Conservation (phyloP, 2,329 filamentous ascomycete genomes). For the Aaosphaeria pasadenensis region DNA sequence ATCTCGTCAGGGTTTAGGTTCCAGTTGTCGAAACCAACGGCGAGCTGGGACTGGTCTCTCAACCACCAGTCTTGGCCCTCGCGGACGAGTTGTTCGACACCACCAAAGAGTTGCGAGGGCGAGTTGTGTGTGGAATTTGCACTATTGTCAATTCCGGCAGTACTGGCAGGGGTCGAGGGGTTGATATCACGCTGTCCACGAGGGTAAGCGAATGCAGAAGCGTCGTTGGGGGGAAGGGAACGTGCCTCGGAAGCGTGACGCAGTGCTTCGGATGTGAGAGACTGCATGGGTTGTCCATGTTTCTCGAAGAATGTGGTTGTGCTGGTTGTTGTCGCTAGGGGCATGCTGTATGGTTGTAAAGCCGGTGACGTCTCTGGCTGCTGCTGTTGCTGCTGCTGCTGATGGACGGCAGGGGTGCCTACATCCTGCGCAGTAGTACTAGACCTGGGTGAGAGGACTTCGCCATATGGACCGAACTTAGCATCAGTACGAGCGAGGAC, state of each 20-base stretch:
- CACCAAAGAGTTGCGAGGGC: slow-evolving; percentile 56
- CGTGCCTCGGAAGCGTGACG: slow-evolving; percentile 24
- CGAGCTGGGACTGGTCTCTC: slow-evolving; percentile 59
- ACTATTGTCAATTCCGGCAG: slow-evolving; percentile 21
- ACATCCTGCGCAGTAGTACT: slow-evolving; percentile 15
- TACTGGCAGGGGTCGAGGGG: slow-evolving; percentile 20
- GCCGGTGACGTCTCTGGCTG: slow-evolving; percentile 15
- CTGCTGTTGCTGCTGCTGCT: slow-evolving; percentile 12
- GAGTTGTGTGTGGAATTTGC: slow-evolving; percentile 31
- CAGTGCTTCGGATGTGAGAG: slow-evolving; percentile 11
- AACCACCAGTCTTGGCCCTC: slow-evolving; percentile 63
- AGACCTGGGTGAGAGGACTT: too few relatives aligned
- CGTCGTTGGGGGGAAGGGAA: slow-evolving; percentile 29
- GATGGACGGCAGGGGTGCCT: slow-evolving; percentile 21
- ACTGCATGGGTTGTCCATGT: slow-evolving; percentile 8
- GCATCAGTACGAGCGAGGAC: slow-evolving; percentile 76
- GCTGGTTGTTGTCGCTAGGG: slow-evolving; percentile 18
- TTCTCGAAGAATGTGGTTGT: slow-evolving; percentile 24
- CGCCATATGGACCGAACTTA: slow-evolving; percentile 66
- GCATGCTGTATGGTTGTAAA: slow-evolving; percentile 30
- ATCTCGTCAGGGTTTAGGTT: slow-evolving; percentile 31
- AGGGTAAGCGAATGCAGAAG: slow-evolving; percentile 26
- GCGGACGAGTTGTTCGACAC: slow-evolving; percentile 58
- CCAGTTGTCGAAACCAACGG: slow-evolving; percentile 63
- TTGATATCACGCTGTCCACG: slow-evolving; percentile 26